Evolutionary conservation across 2,329 filamentous ascomycete genomes (phyloP).

Genomic region (Colletotrichum karsti): DNA sequence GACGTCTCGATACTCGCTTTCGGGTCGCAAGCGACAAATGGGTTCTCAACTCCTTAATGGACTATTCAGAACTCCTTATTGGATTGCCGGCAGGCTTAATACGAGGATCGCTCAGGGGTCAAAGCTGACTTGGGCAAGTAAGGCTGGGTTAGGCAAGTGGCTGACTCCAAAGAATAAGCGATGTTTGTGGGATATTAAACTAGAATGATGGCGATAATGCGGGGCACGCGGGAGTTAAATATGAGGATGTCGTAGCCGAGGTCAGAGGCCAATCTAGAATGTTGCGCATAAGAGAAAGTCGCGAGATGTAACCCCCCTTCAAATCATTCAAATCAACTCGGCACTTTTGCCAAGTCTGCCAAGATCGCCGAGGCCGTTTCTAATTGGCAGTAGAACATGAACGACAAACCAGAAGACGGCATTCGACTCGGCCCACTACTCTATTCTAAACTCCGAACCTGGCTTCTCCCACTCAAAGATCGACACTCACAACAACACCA

Average conservation of each 20-base stretch:
- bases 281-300: background rate
- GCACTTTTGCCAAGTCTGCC: background rate
- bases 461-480: background rate
- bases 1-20: no score
- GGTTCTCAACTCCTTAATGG: no score
- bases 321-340: conserved; percentile 3
- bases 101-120: no score
- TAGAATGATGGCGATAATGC: background rate
- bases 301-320: background rate
- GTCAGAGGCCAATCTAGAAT: background rate
- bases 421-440: conserved; percentile 1
- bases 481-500: background rate
- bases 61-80: no score
- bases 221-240: background rate
- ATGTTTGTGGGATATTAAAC: background rate
- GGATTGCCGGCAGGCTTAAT: no score
- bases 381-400: background rate
- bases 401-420: conserved; percentile 3
- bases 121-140: background rate
- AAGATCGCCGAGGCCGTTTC: background rate
- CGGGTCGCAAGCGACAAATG: no score
- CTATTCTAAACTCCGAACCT: conserved; percentile 10
- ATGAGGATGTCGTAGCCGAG: background rate
- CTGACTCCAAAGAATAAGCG: background rate
- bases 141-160: background rate